Conservation (phyloP, 495 filamentous ascomycete genomes). For the Penicillium samsonianum region DNA sequence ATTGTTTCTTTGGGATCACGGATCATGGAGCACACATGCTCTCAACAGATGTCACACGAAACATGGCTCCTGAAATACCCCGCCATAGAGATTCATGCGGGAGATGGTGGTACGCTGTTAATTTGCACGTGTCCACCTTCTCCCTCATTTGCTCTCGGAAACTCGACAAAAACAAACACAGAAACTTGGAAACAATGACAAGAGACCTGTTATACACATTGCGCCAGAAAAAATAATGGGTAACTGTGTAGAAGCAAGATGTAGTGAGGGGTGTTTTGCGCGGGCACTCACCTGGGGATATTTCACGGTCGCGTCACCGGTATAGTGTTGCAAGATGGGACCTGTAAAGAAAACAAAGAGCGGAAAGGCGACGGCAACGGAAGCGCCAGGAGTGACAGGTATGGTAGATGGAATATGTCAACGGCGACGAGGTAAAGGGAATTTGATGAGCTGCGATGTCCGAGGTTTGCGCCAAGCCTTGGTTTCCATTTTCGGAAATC, state of each 20-base stretch:
- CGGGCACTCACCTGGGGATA: conserved; percentile 23
- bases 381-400: conserved; percentile 1
- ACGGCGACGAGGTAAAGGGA: conserved; percentile 4
- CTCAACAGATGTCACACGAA: background rate
- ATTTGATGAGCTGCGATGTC: conserved; percentile 21
- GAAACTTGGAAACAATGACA: background rate
- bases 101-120: conserved; percentile 1
- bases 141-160: background rate
- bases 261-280: conserved; percentile 19
- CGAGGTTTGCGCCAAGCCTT: conserved; percentile 33
- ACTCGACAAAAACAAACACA: background rate
- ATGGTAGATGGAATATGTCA: background rate
- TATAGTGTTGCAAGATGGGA: background rate
- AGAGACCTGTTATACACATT: conserved; percentile 8
- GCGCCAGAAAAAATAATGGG: conserved; percentile 7
- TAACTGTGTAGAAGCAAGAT: conserved; percentile 5
- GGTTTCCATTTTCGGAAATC: conserved; percentile 28
- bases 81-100: background rate
- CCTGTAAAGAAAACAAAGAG: background rate
- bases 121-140: conserved; percentile 14
- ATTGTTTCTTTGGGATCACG: background rate
- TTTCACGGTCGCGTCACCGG: conserved; percentile 6
- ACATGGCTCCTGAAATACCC: conserved; percentile 1
- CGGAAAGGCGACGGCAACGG: background rate
- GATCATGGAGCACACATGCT: background rate